A percentile compares a stretch with the other conserved stretches of the same genome.
These are phyloP conservation scores for Chloris gayana DNA, from an alignment of 176 grass and related monocot species.

Conservation along the genomic window DNA sequence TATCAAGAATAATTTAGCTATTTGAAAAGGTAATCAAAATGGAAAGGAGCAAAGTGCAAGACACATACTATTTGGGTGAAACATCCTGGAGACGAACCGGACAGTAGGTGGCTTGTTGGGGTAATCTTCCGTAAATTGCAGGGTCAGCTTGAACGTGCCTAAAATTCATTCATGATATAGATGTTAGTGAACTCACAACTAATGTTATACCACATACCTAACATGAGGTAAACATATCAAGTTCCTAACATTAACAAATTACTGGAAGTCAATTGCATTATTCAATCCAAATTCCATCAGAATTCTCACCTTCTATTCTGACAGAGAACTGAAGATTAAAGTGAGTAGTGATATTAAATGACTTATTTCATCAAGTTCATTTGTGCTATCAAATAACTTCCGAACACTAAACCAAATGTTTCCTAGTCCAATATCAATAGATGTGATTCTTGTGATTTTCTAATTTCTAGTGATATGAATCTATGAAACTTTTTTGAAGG, in stretches of 20 bases:
- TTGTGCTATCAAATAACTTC: constrained; percentile 1
- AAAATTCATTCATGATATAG: not conserved
- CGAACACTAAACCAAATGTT: not conserved
- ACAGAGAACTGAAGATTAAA: not conserved
- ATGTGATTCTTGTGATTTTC: not conserved
- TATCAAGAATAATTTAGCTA: not conserved
- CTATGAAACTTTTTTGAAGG: not conserved
- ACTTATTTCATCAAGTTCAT: not conserved
- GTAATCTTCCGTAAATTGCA: constrained; percentile 91
- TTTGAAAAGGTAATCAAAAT: not conserved
- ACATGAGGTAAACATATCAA: not conserved
- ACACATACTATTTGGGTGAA: constrained; percentile 94
- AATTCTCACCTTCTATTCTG: not conserved
- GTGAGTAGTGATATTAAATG: not conserved
- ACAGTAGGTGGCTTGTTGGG: constrained; percentile 97
- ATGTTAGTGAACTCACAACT: constrained; percentile 25
- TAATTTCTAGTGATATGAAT: not conserved
- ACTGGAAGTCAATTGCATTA: not conserved
- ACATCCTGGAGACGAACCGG: constrained; percentile 92
- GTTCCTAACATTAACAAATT: not conserved
- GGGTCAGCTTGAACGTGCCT: constrained; percentile 96
- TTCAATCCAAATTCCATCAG: constrained; percentile 4
- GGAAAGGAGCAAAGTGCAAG: not conserved
- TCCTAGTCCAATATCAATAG: constrained; percentile 10
- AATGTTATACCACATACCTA: not conserved